Evolutionary conservation across 73 alveolate species (phyloP), one percentile per base, ranked within the genome.

Genomic region (Tetrahymena malaccensis): DNA sequence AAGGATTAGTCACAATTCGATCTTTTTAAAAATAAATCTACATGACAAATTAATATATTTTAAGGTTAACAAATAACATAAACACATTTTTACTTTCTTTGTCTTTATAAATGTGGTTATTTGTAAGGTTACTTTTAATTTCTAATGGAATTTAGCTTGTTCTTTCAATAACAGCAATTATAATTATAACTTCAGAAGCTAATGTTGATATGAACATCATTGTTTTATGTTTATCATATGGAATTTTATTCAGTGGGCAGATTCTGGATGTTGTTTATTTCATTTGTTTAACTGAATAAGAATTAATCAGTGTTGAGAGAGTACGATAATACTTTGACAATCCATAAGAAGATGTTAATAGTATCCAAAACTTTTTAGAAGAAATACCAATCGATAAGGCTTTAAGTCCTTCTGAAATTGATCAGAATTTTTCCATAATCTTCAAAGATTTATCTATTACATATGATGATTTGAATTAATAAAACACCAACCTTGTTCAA

Each of bases 221-320:
- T 21, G 96, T 94, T 7, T 38, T 94, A n/a, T 85, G 95, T 43
- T 37, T 94, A 22, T 85, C 96, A 17, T 94, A 94, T 57, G 93
- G 94, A 25, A 94, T 94, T 33, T 43, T 94, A 33, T 84, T 94
- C 10, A 43, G 93, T 33, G 93, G 93, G 3, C 43, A 55, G n/a
- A 85, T 83, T 37, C 85, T 34, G 85, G 96, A 94, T 38, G 58
- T 94, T 25, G 93, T 94, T n/a, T 84, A 85, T 27, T 85, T 84
- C 35, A 43, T 85, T 85, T 85, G 93, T 34, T 44, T 43, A 94
- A 43, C 93, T 43, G 94, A 94, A 84, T 94, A 85, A 34, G 96
- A 43, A 43, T 38, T 94, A 1, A 85, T 94, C 5, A 85, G 95
- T 40, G 94, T 94, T n/a, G 96, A 94, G 38, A 94, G 96, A 94